Conservation (phyloP, 1,139 yeast genomes). For the Saccharomycopsis phalli region DNA sequence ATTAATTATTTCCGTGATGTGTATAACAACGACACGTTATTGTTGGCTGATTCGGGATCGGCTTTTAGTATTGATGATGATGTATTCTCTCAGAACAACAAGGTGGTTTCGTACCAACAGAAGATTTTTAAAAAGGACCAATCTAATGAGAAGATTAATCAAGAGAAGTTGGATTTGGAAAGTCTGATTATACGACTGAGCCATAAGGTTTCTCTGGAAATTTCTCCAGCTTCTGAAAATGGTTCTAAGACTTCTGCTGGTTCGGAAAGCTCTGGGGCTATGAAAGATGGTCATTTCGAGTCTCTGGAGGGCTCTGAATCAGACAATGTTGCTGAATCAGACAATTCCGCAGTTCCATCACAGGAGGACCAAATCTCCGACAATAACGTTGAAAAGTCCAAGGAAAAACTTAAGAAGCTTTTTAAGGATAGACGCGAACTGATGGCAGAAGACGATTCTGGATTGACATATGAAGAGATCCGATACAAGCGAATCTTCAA, state of each 20-base stretch:
- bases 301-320: background rate
- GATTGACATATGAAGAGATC: constrained; percentile 25
- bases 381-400: constrained; percentile 14
- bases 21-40: background rate
- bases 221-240: too few relatives aligned
- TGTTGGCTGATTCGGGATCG: background rate
- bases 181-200: background rate
- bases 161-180: background rate
- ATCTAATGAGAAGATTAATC: background rate
- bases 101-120: constrained; percentile 17
- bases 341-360: constrained; percentile 1
- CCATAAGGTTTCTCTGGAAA: too few relatives aligned
- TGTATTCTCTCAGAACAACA: constrained; percentile 7
- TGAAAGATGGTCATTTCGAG: background rate
- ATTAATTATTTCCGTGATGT: constrained; percentile 55
- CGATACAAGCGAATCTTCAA: constrained; percentile 18
- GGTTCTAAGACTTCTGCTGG: background rate
- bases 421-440: constrained; percentile 15
- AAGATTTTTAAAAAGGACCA: constrained; percentile 15
- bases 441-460: constrained; percentile 18
- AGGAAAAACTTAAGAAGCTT: constrained; percentile 8
- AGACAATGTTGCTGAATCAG: too few relatives aligned
- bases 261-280: background rate
- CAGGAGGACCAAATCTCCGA: too few relatives aligned
- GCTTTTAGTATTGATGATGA: background rate